Evolutionary conservation across 1,284 basidiomycete species (phyloP), one percentile per base, ranked within the genome.

Genomic region (Microbotryum saponariae): DNA sequence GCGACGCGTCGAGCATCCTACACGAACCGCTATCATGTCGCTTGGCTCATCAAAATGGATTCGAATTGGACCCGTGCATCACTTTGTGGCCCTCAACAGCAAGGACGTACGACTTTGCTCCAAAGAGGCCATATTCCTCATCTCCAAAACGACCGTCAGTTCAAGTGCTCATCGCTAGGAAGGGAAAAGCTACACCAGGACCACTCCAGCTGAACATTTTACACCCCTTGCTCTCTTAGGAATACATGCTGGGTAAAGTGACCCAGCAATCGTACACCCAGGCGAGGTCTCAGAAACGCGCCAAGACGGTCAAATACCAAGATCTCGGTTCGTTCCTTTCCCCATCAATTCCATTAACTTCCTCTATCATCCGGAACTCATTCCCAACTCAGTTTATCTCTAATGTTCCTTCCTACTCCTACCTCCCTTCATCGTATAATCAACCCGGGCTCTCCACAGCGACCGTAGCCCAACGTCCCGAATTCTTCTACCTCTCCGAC

Each of bases 121-220:
- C 25, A 74, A 70, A 42, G 78, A 79, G 63, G 77, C 78, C 48
- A 69, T 74, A 6, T 79, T 78, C 57, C 71, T 78, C 64, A 72
- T 78, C 29, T 70, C 75, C 20, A 74, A 77, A 29, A 76, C 77
- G 18, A 74, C 78, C 14, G 77, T 78, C 46, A 63, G 76, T 71
- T 18, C 4, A 20, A 9, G 2, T 21, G 9, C 20, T 48, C 20
- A 33, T 23, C 18, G 29, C 14, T 23, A 31, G n/a, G 4, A n/a
- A 33, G 10, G 18, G 6, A 3, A 9, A 18, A 23, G 12, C 33
- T 79, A 60, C 72, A 73, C 73, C 31, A 60, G 71, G 60, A 10
- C 5, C 33, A 46, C 25, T 27, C 49, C 1, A 50, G 10, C 18
- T 7, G 10, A 50, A 23, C 42, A 20, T 10, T 10, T 44, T 31